Conservation (phyloP, 441 rosid genomes). For the Gossypium lobatum region DNA sequence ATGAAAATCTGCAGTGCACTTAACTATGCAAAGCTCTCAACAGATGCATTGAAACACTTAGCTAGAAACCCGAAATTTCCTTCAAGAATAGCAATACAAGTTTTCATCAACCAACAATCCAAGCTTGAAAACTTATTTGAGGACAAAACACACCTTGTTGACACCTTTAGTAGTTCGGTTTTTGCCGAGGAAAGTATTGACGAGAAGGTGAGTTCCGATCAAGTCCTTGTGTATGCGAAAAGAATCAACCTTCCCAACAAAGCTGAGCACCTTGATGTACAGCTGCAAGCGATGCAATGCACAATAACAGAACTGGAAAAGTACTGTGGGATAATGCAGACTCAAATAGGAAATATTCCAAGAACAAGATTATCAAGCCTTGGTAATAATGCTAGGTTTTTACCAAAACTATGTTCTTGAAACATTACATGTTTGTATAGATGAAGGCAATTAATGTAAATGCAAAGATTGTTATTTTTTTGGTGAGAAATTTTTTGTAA, state of each 20-base stretch:
- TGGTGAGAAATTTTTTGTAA: neutral
- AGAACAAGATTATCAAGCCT: slow-evolving; percentile 21
- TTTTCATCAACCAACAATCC: slow-evolving; percentile 25
- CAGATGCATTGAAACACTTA: slow-evolving; percentile 24
- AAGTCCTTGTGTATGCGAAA: slow-evolving; percentile 20
- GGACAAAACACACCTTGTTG: neutral
- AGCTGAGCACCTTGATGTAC: slow-evolving; percentile 20
- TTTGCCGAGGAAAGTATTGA: neutral
- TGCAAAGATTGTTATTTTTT: neutral
- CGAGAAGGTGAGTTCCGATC: slow-evolving; percentile 10
- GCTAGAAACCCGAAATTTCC: slow-evolving; percentile 38
- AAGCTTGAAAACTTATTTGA: slow-evolving; percentile 14
- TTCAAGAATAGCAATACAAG: slow-evolving; percentile 23
- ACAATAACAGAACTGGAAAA: slow-evolving; percentile 22
- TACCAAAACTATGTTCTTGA: slow-evolving; percentile 40
- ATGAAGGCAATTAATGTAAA: slow-evolving; percentile 11
- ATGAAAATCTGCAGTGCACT: slow-evolving; percentile 30
- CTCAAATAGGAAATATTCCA: slow-evolving; percentile 17
- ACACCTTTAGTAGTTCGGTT: neutral
- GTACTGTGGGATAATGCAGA: slow-evolving; percentile 20
- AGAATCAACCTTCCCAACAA: slow-evolving; percentile 14
- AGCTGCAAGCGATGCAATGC: slow-evolving; percentile 16
- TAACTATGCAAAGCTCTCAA: slow-evolving; percentile 42
- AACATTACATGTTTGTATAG: neutral
- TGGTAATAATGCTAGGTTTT: slow-evolving; percentile 24